A percentile compares a stretch with the other conserved stretches of the same genome.
Conservation (phyloP, 306 rosid species). For the Abrus precatorius region DNA sequence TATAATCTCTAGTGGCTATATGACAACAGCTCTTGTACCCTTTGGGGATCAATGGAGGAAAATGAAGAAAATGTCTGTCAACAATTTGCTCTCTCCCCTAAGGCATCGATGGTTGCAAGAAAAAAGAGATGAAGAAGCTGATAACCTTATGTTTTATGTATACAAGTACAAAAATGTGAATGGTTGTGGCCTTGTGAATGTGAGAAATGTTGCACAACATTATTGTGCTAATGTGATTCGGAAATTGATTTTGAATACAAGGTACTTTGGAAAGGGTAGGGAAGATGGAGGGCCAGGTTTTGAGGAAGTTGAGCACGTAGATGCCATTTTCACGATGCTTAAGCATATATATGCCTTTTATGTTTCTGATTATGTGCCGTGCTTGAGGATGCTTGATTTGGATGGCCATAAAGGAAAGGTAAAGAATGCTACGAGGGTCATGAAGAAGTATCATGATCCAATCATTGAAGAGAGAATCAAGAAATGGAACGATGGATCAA, state of each 20-base stretch:
- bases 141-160: constrained; percentile 14
- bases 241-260: constrained; percentile 36
- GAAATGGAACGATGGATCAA: constrained; percentile 42
- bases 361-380: constrained; percentile 43
- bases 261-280: constrained; percentile 10
- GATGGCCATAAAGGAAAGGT: constrained; percentile 38
- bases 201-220: constrained; percentile 30
- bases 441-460: constrained; percentile 30
- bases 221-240: constrained; percentile 42
- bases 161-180: neutral
- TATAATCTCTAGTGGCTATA: constrained; percentile 25
- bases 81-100: neutral
- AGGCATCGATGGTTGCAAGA: constrained; percentile 15
- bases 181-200: neutral
- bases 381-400: neutral
- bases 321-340: neutral
- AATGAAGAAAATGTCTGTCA: constrained; percentile 19
- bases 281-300: neutral
- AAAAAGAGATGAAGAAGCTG: constrained; percentile 49
- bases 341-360: constrained; percentile 33
- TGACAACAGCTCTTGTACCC: neutral
- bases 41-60: constrained; percentile 37
- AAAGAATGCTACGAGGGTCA: neutral
- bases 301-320: constrained; percentile 47
- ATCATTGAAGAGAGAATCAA: neutral